Base-by-base conservation (phyloP, 139 green algal species). In the Pleodorina starrii region DNA sequence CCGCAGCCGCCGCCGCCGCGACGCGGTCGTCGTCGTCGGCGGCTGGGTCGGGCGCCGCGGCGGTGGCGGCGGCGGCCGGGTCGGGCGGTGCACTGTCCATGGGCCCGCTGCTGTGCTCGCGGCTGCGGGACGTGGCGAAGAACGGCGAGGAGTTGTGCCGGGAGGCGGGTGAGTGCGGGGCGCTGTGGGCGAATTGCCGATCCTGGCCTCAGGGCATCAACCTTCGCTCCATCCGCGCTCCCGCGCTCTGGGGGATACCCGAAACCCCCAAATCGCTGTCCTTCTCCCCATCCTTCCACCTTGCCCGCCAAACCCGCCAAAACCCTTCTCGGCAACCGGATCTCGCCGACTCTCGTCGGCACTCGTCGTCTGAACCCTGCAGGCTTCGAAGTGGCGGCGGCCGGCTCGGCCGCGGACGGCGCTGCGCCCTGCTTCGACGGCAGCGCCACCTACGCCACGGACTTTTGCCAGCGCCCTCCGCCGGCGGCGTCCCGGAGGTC, bases 61-160 rank as follows among this genome's bases (percentile, higher is more conserved):
- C n/a, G 0, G 73, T 43, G 32, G 74, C 85, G 42, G 40, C 38
- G 29, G 74, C 72, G 51, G 74, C 54, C n/a, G 43, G 0, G 77
- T 50, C 9, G 16, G 51, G 51, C 32, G 50, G 32, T n/a, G 77
- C 35, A 12, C 32, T 29, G 7, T n/a, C 38, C 19, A 14, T n/a
- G 40, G 59, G 38, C 0, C 82, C 82, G 21, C 82, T 75, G 66
- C 66, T 82, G 36, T 91, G 87, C 78, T 74, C 27, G 7, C 77
- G 87, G 63, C 46, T 91, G 50, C 27, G 68, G 6, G 78, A 87
- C 38, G 42, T 76, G n/a, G 87, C 32, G 38, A 25, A 2, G 36
- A 27, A 68, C 69, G 87, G 87, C 38, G 29, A 25, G 78, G 77
- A 66, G 40, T 51, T 91, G 78, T 91, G 77, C 14, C 36, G 32